Percentiles rank a stretch among this genome's conserved stretches.
Conservation (phyloP, 495 filamentous ascomycete genomes). For the Penicillium alfredii region DNA sequence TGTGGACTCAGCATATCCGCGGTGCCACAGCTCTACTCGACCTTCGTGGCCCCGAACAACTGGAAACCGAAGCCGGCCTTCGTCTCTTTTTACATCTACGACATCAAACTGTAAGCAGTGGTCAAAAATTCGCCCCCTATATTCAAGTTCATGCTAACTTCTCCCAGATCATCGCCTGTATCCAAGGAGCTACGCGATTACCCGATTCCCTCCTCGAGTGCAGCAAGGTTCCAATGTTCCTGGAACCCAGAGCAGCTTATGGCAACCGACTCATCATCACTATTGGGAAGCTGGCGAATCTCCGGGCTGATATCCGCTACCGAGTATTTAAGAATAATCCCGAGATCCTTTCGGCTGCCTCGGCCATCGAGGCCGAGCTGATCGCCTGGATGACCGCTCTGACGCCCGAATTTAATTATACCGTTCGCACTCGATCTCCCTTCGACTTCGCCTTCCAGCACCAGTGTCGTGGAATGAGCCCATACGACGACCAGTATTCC, state of each 20-base stretch:
- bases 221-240: conserved; percentile 28
- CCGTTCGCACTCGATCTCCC: conserved; percentile 20
- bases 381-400: conserved; percentile 37
- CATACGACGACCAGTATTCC: conserved; percentile 54
- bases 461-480: conserved; percentile 19
- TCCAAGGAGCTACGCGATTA: conserved; percentile 32
- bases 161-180: conserved; percentile 35
- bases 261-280: conserved; percentile 34
- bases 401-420: conserved; percentile 33
- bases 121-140: too few species aligned
- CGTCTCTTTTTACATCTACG: conserved; percentile 53
- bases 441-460: conserved; percentile 19
- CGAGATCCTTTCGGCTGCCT: conserved; percentile 40
- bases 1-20: conserved; percentile 55
- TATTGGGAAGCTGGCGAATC: conserved; percentile 38
- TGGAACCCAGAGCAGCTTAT: conserved; percentile 32
- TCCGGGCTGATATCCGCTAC: conserved; percentile 39
- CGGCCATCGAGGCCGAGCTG: conserved; percentile 48
- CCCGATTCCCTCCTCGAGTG: conserved; percentile 32
- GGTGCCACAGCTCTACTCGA: conserved; percentile 53
- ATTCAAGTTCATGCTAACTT: neutral
- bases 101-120: conserved; percentile 38
- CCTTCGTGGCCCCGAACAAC: conserved; percentile 51
- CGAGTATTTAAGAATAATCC: conserved; percentile 32
- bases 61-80: conserved; percentile 48